Conservation (phyloP, 805 yeast species). For the Lipomyces oligophaga region DNA sequence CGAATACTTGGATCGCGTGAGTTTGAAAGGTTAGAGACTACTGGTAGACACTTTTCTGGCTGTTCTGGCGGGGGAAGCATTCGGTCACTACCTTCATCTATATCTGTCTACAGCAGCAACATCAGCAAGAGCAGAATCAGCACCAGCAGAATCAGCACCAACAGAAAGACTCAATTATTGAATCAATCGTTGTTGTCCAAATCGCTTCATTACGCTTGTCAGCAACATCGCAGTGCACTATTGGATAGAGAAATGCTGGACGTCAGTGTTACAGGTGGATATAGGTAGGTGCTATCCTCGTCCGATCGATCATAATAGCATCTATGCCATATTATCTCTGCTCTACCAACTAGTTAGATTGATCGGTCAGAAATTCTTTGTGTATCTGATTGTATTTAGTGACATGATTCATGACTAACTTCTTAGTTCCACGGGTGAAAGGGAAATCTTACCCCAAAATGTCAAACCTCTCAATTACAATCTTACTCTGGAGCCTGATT, state of each 20-base stretch:
- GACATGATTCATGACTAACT: not conserved
- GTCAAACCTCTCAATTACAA: constrained; percentile 75
- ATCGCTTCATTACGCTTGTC: constrained; percentile 21
- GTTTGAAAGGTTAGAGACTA: too few relatives aligned
- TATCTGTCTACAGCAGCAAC: too few relatives aligned
- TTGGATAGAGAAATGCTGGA: constrained; percentile 26
- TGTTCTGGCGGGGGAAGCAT: too few relatives aligned
- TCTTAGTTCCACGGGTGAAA: constrained; percentile 27
- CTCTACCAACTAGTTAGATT: not conserved
- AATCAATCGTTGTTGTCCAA: too few relatives aligned
- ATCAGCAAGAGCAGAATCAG: too few relatives aligned
- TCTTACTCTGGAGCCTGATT: constrained; percentile 61
- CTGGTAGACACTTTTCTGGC: too few relatives aligned
- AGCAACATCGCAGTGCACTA: constrained; percentile 12
- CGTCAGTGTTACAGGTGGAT: constrained; percentile 20
- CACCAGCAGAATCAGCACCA: too few relatives aligned
- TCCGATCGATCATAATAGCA: not conserved
- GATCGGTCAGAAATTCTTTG: not conserved
- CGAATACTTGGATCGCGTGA: too few relatives aligned
- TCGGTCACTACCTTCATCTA: too few relatives aligned
- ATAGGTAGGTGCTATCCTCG: constrained; percentile 7
- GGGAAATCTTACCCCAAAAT: constrained; percentile 54
- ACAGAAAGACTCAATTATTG: too few relatives aligned
- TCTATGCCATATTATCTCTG: not conserved
- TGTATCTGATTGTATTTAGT: not conserved